Conservation (phyloP, 2,329 filamentous ascomycete species). For the Phyllachora maydis region DNA sequence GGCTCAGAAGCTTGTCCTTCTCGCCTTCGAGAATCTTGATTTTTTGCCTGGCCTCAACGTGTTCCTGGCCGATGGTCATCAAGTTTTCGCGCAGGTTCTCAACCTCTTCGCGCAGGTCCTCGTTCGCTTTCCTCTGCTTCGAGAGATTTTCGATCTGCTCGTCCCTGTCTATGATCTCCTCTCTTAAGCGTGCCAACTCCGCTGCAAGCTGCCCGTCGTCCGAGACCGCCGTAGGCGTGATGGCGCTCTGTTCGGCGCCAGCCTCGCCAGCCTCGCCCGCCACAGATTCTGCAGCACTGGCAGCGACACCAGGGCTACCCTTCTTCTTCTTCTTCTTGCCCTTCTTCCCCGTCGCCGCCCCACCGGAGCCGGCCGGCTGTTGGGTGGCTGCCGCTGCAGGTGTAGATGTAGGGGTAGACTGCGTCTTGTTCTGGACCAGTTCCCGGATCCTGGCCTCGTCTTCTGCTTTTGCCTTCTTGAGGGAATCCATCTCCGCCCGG, state of each 20-base stretch:
- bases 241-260: slow-evolving; percentile 16
- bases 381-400: slow-evolving; percentile 4
- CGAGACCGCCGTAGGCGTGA: slow-evolving; percentile 15
- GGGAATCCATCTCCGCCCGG: slow-evolving; percentile 18
- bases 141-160: slow-evolving; percentile 51
- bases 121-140: slow-evolving; percentile 52
- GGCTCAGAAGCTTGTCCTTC: slow-evolving; percentile 42
- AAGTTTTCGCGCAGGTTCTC: slow-evolving; percentile 67
- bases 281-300: slow-evolving; percentile 15
- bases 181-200: slow-evolving; percentile 27
- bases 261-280: slow-evolving; percentile 28
- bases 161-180: slow-evolving; percentile 43
- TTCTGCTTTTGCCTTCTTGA: slow-evolving; percentile 16
- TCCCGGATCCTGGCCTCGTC: slow-evolving; percentile 19
- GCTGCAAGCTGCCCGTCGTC: slow-evolving; percentile 15
- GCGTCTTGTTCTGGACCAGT: slow-evolving; percentile 15
- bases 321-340: slow-evolving; percentile 90
- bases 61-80: slow-evolving; percentile 58
- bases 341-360: slow-evolving; percentile 24
- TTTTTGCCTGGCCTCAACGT: slow-evolving; percentile 64
- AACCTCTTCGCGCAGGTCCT: slow-evolving; percentile 67
- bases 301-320: slow-evolving; percentile 22
- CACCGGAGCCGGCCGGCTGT: slow-evolving; percentile 8
- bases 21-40: slow-evolving; percentile 50
- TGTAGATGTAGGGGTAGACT: slow-evolving; percentile 6